A percentile compares a stretch with the other conserved stretches of the same genome.
phyloP scores from a whole-genome alignment of 139 green algal species.

The Diplosphaera chodatii region DNA sequence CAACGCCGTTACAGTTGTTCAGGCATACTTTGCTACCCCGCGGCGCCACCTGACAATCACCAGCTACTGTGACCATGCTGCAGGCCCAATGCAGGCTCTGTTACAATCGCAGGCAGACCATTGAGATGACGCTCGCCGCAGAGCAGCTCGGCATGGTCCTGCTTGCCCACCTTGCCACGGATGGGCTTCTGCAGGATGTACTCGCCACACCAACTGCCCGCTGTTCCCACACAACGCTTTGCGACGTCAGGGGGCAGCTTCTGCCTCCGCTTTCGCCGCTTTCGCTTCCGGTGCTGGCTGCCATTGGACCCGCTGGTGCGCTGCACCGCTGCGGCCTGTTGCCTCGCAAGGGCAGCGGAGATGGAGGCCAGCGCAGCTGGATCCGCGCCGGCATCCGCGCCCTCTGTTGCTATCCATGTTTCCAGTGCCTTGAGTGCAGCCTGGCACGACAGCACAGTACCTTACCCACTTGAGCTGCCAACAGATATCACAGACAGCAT shows the following conservation, averaged over 20 bases:
- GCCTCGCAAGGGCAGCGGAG: not conserved
- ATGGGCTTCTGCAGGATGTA: not conserved
- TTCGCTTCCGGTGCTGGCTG: not conserved
- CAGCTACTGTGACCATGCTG: too few species aligned
- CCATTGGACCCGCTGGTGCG: too few species aligned
- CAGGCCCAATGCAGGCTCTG: too few species aligned
- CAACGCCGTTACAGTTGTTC: conserved; percentile 30
- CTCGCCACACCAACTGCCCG: not conserved
- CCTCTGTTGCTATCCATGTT: not conserved
- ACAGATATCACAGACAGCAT: too few species aligned
- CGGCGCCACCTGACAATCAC: not conserved
- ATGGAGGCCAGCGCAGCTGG: not conserved
- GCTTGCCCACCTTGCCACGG: not conserved
- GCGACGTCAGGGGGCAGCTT: not conserved
- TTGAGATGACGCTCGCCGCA: too few species aligned
- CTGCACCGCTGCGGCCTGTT: not conserved
- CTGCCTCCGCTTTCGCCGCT: not conserved
- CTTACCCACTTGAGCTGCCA: too few species aligned
- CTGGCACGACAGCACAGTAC: too few species aligned
- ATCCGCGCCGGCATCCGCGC: not conserved
- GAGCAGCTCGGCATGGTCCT: too few species aligned
- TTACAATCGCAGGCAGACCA: too few species aligned
- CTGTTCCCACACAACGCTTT: not conserved
- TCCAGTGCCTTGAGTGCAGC: not conserved
- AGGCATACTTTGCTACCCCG: not conserved